A percentile compares a stretch with the other conserved stretches of the same genome.
phyloP scores from a whole-genome alignment of 345 rosid species.

The Acer yangbiense region DNA sequence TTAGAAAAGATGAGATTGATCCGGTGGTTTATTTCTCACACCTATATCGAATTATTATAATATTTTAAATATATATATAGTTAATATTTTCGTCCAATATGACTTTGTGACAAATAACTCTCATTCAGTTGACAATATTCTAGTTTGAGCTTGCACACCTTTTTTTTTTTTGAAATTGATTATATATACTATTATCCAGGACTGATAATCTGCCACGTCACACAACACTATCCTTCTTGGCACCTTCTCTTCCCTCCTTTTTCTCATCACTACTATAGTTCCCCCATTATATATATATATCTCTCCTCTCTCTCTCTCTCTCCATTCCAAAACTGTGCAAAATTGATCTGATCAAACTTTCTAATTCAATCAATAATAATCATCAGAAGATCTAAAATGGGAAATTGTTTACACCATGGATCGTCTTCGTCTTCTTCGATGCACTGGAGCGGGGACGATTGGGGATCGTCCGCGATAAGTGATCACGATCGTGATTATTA shows the following conservation, averaged over 20 bases:
- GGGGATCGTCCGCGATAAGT: constrained; percentile 25
- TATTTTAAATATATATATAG: too few relatives aligned
- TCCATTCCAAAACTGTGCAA: constrained; percentile 14
- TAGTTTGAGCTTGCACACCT: too few relatives aligned
- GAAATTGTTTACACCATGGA: constrained; percentile 47
- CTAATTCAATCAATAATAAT: neutral
- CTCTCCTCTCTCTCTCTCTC: neutral
- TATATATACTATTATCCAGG: too few relatives aligned
- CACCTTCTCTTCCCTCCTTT: constrained; percentile 21
- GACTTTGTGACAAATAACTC: too few relatives aligned
- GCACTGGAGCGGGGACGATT: constrained; percentile 59
- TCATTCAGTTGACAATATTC: too few relatives aligned
- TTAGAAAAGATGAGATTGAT: too few relatives aligned
- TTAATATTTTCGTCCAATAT: too few relatives aligned
- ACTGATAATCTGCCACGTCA: constrained; percentile 37
- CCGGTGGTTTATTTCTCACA: too few relatives aligned
- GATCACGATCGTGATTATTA: neutral
- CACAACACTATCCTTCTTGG: constrained; percentile 34
- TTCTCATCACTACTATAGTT: neutral
- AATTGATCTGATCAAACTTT: neutral
- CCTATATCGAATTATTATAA: too few relatives aligned
- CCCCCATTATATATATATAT: constrained; percentile 11
- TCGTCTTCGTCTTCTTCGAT: constrained; percentile 23
- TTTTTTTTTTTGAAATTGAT: too few relatives aligned
- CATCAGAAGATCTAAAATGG: constrained; percentile 33